These are phyloP conservation scores for Byssochlamys sp. DNA, from an alignment of 2,329 filamentous ascomycete genomes.

Conservation along the genomic window DNA sequence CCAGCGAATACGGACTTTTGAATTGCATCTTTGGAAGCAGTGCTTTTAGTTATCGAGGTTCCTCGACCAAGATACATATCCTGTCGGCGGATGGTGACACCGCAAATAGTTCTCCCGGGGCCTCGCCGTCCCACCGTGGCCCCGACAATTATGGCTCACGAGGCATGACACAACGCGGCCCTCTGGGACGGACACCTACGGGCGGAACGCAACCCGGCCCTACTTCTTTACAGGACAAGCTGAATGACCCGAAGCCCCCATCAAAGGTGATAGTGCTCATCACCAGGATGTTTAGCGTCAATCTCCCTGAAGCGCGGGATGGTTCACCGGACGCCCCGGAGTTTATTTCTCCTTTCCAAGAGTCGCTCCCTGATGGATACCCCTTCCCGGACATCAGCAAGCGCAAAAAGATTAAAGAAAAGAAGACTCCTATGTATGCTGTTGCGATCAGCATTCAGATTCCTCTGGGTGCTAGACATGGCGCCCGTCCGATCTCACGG, in stretches of 20 bases:
- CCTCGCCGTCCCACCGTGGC: constrained; percentile 15
- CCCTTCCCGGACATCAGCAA: constrained; percentile 32
- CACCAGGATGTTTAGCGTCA: constrained; percentile 51
- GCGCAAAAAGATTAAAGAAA: constrained; percentile 40
- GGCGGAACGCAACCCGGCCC: constrained; percentile 20
- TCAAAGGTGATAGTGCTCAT: constrained; percentile 46
- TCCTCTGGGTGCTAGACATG: constrained; percentile 31
- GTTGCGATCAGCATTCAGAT: constrained; percentile 49
- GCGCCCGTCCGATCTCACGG: constrained; percentile 25
- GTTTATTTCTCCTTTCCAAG: constrained; percentile 21
- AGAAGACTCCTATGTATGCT: constrained; percentile 51
- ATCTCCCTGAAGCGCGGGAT: constrained; percentile 39
- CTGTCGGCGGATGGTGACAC: constrained; percentile 35
- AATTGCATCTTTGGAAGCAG: constrained; percentile 54
- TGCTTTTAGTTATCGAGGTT: constrained; percentile 48
- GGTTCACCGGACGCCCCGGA: constrained; percentile 26
- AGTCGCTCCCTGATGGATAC: constrained; percentile 25
- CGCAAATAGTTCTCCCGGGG: constrained; percentile 9
- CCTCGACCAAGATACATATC: constrained; percentile 53
- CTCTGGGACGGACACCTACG: constrained; percentile 30
- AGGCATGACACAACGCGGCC: constrained; percentile 16
- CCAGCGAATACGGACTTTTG: constrained; percentile 43
- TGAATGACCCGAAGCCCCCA: constrained; percentile 28
- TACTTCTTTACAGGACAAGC: constrained; percentile 12
- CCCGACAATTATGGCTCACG: constrained; percentile 9